These are phyloP conservation scores for Cicer yamashitae DNA, from an alignment of 306 rosid genomes.

Conservation along the genomic window DNA sequence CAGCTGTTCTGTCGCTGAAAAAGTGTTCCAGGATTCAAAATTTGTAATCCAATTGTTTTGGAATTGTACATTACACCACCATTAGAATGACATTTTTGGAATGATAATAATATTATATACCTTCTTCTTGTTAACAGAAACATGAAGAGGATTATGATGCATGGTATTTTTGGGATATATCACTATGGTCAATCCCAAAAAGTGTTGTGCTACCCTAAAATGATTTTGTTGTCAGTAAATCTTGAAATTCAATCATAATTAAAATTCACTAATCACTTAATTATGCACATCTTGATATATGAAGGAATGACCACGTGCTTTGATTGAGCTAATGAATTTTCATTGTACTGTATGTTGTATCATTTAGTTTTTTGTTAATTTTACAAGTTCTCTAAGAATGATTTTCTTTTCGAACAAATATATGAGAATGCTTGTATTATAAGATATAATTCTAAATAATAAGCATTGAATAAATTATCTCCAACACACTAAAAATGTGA, in stretches of 20 bases:
- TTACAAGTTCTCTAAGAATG: no score
- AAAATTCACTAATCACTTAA: no score
- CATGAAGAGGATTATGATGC: slow-evolving; percentile 1
- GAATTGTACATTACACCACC: slow-evolving; percentile 4
- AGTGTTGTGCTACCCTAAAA: slow-evolving; percentile 11
- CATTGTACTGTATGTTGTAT: no score
- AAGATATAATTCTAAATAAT: background rate
- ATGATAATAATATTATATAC: background rate
- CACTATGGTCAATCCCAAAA: slow-evolving; percentile 16
- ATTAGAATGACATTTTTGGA: slow-evolving; percentile 26
- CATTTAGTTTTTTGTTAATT: no score
- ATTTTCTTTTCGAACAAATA: background rate
- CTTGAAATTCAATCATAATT: no score
- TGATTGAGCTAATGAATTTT: no score
- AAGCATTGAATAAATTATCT: background rate
- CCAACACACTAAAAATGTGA: background rate
- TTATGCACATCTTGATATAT: no score
- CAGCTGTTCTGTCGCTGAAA: slow-evolving; percentile 2
- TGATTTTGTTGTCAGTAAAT: slow-evolving; percentile 10
- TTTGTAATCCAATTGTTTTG: background rate
- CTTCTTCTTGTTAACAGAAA: slow-evolving; percentile 13
- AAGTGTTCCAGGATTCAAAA: slow-evolving; percentile 11
- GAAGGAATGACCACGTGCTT: no score
- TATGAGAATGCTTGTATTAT: background rate
- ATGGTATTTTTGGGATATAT: slow-evolving; percentile 21